Base-by-base conservation (phyloP, 1,284 basidiomycete species). In the Tranzscheliella williamsii region DNA sequence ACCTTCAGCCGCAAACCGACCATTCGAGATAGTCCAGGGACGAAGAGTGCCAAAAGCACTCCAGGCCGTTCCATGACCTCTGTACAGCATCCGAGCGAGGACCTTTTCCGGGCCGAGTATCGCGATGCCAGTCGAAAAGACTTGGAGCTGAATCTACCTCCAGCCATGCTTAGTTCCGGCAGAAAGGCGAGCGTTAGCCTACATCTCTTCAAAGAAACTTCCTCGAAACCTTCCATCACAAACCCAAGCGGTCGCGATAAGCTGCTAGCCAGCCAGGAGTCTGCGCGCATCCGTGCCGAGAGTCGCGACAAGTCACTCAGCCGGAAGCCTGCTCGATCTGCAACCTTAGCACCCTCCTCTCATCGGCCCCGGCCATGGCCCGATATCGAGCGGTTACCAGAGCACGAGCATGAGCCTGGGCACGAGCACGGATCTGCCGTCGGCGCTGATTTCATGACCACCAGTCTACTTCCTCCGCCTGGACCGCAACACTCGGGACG, bases 131-230 rank as follows among this genome's bases (percentile, higher is more conserved):
- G 45, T 17, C 45, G 52, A 18, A 45, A 50, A 18, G 49, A 56
- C 13, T 38, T 54, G 4, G 66, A 68, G 29, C 55, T 65, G 30
- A 52, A 40, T 15, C 48, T 66, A 5, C 62, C 67, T 18, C 66
- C 67, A 5, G 58, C 67, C 20, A 61, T 69, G 58, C 44, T 67
- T 43, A 66, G 44, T 52, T 65, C 64, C 5, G 70, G 70, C 29
- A 56, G 70, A n/a, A 72, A 72, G 27, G 70, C 70, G 18, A 67
- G 61, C 33, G 70, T 72, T 24, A 66, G 61, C 40, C 49, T 72
- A 9, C 70, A 72, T 20, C 49, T 72, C n/a, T 72, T 72, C 58
- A 71, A 70, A 33, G 68, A 71, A 48, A 68, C 70, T 12, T 68
- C 61, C 4, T 47, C 50, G 12, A 52, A 56, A 23, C 34, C 60